Percentiles rank a stretch among this genome's conserved stretches.
These are phyloP conservation scores for Symmetrospora coprosmae DNA, from an alignment of 768 basidiomycete genomes.

Conservation along the genomic window DNA sequence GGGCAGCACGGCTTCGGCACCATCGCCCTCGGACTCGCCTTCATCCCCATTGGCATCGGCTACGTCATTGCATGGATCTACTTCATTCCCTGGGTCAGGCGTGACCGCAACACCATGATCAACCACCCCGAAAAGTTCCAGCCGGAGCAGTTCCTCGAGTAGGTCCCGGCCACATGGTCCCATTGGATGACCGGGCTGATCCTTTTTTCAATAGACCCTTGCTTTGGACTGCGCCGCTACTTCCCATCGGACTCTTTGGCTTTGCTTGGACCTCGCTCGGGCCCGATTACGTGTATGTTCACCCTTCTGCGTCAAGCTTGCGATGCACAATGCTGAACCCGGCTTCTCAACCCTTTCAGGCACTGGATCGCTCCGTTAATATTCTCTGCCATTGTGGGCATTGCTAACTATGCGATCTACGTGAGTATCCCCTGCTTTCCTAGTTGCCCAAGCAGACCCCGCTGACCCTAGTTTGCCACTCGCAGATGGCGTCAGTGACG, in stretches of 20 bases:
- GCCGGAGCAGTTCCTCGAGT: constrained; percentile 33
- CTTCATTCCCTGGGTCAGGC: constrained; percentile 30
- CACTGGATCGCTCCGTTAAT: constrained; percentile 22
- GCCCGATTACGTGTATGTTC: too few relatives aligned
- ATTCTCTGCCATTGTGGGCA: constrained; percentile 32
- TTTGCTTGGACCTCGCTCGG: constrained; percentile 30
- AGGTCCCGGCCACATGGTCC: neutral
- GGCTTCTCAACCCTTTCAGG: neutral
- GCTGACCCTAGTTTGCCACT: too few relatives aligned
- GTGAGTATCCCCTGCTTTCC: constrained; percentile 32
- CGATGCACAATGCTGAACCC: neutral
- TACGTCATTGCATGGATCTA: constrained; percentile 32
- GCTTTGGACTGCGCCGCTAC: constrained; percentile 23
- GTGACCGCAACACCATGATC: constrained; percentile 22
- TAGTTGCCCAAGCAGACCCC: too few relatives aligned
- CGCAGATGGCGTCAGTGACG: too few relatives aligned
- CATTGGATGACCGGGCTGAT: neutral
- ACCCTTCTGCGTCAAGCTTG: too few relatives aligned
- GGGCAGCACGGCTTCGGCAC: constrained; percentile 33
- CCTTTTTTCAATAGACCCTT: neutral
- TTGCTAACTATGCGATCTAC: constrained; percentile 31
- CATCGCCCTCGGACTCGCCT: constrained; percentile 31
- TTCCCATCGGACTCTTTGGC: constrained; percentile 16
- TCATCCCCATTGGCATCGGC: constrained; percentile 34
- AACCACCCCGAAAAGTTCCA: constrained; percentile 26